These are phyloP conservation scores for Euphorbia peplus DNA, from an alignment of 345 rosid genomes.

Conservation along the genomic window DNA sequence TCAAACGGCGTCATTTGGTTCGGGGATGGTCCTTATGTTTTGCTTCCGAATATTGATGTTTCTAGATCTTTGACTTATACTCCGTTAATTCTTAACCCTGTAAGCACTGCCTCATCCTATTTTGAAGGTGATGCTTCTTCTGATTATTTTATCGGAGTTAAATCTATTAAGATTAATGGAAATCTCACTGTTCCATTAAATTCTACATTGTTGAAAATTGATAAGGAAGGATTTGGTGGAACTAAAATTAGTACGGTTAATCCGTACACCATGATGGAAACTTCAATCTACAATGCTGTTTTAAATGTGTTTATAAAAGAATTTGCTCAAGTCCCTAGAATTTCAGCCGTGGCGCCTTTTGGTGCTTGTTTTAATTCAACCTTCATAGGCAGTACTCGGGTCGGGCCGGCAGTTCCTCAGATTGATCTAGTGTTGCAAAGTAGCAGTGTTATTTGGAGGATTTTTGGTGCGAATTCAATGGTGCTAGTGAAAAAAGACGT, in stretches of 20 bases:
- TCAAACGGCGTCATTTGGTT: constrained; percentile 1
- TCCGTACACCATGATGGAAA: too few species aligned
- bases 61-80: too few species aligned
- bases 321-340: not conserved
- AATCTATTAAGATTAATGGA: constrained; percentile 12
- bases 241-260: too few species aligned
- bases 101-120: constrained; percentile 7
- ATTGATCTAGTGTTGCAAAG: too few species aligned
- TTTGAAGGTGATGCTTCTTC: constrained; percentile 9
- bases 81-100: constrained; percentile 11
- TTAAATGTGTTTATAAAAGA: constrained; percentile 10
- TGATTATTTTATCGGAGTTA: constrained; percentile 21
- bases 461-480: constrained; percentile 11
- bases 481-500: not conserved
- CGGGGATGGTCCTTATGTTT: too few species aligned
- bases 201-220: constrained; percentile 6
- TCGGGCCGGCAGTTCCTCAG: too few species aligned
- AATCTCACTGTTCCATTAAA: constrained; percentile 5
- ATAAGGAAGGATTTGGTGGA: constrained; percentile 13
- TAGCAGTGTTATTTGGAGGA: constrained; percentile 1
- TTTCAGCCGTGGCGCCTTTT: constrained; percentile 6
- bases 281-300: too few species aligned
- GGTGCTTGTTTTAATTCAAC: too few species aligned
- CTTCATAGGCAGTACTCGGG: too few species aligned
- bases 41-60: too few species aligned